Evolutionary conservation across 106 monocot species (phyloP), one percentile per base, ranked within the genome.

Genomic region (Chionographis japonica): DNA sequence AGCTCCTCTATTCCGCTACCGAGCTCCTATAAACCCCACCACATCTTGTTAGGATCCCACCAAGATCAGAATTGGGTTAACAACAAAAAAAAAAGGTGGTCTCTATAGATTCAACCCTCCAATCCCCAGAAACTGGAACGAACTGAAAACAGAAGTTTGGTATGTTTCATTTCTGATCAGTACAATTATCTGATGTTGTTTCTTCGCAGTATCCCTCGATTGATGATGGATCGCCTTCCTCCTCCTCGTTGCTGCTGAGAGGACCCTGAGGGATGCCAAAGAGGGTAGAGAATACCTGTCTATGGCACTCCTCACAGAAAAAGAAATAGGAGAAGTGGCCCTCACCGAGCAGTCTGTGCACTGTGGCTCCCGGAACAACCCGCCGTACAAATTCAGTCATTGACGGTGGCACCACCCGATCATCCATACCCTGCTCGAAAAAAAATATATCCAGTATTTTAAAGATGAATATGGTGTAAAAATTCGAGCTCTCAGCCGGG

Each of bases 321-420:
- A 79, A 98, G 66, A 87, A 98, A 43, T 90, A 98, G 7, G 97
- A 98, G 65, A 93, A 98, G 58, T 98, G 97, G 4, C 97, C 97
- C 89, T 98, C 92, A 0, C 79, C 90, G 3, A 80, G 78, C 19
- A 98, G 73, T 72, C 53, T 81, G 68, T 98, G 92, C 4, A 98
- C 81, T 1, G 92, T 92, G 4, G 87, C 89, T 36, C 86, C 87
- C 5, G 97, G 92, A 27, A 98, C 80, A 19, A 90, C 76, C 2
- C 92, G 72, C 6, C 90, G 72, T 4, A 81, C 81, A 49, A 76
- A 93, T 50, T 98, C 97, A 1, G 90, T 81, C 89, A 93, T 87
- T 14, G 83, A 69, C 10, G 89, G 92, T 15, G 97, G 92, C n/a
- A 90, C 85, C 68, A 98, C 90, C 19, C 61, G 61, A 66, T 98